A percentile compares a stretch with the other conserved stretches of the same genome.
Conservation (phyloP, 106 monocot genomes). For the Dendrobium huoshanense region DNA sequence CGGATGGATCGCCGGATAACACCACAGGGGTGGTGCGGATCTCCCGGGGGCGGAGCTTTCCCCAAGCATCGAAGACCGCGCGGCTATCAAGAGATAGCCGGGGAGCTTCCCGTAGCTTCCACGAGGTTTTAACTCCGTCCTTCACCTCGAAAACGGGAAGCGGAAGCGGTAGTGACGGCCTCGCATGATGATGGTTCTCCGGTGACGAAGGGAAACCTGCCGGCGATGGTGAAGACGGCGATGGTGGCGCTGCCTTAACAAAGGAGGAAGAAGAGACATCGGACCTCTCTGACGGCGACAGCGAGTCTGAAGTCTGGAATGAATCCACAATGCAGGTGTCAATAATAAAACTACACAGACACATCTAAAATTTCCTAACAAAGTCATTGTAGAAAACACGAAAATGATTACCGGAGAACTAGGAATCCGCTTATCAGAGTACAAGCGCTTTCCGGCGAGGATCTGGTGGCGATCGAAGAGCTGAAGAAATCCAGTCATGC, state of each 20-base stretch:
- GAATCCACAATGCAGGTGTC: neutral
- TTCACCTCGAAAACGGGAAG: constrained; percentile 47
- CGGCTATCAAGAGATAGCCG: constrained; percentile 93
- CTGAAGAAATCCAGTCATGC: constrained; percentile 90
- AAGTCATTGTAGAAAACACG: neutral
- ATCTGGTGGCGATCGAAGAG: constrained; percentile 81
- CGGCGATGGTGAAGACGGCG: neutral
- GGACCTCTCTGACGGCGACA: constrained; percentile 76
- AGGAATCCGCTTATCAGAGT: constrained; percentile 34
- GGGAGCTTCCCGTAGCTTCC: constrained; percentile 69
- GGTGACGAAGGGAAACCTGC: constrained; percentile 19
- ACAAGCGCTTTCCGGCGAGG: constrained; percentile 40
- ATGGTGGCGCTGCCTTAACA: constrained; percentile 15
- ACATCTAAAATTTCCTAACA: neutral
- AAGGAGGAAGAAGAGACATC: constrained; percentile 37
- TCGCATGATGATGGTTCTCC: constrained; percentile 16
- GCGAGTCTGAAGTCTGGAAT: constrained; percentile 43
- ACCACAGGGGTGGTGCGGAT: constrained; percentile 33
- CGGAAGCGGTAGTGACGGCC: constrained; percentile 15
- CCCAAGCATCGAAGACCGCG: constrained; percentile 23
- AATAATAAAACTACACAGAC: neutral
- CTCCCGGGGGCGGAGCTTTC: constrained; percentile 44
- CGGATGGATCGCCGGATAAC: neutral
- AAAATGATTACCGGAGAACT: constrained; percentile 31
- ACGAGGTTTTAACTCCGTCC: constrained; percentile 38